Evolutionary conservation across 192 early-diverging fungal species (phyloP), one percentile per base, ranked within the genome.

Genomic region (Geranomyces variabilis): DNA sequence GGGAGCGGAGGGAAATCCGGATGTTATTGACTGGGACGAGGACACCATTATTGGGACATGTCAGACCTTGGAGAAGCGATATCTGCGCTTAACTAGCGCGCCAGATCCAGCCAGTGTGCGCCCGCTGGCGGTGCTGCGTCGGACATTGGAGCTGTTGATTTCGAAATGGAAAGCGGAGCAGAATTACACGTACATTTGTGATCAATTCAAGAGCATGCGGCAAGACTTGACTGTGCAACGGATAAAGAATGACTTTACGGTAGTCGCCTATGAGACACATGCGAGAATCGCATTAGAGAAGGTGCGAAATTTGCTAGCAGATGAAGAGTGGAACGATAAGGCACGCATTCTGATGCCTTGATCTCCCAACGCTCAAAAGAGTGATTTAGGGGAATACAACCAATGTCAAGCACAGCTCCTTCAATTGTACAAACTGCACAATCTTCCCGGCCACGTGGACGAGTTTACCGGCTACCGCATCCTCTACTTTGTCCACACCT

Each of bases 371-470:
- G 4, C 17, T 6, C 59, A 31, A 1, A 73, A 92, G 88, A 84
- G 91, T 49, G 97, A 99, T 73, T 82, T 99, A 26, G 96, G 96
- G 72, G 97, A 99, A 83, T 99, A 90, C 81, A 99, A 99, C 70
- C 96, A 97, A 73, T 98, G 96, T 76, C 94, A 96, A 78, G 94
- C 93, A 6, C 95, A 98, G 76, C 80, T 99, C 44, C 94, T 93
- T 74, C 86, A 92, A 46, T 81, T 99, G 26, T 98, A 98, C 75
- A 75, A 81, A 51, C 77, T 86, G 55, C 67, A 70, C 45, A 85
- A 88, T 33, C 76, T 93, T 24, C 74, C 82, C 24, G 96, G 94
- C 19, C 81, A 89, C 66, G 83, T 86, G 9, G 90, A 91, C 81
- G 97, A 99, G 77, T 99, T 97, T 81, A 86, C 88, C 62, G 94